Base-by-base conservation (phyloP, 768 basidiomycete species). In the Amanita pseudoporphyria region DNA sequence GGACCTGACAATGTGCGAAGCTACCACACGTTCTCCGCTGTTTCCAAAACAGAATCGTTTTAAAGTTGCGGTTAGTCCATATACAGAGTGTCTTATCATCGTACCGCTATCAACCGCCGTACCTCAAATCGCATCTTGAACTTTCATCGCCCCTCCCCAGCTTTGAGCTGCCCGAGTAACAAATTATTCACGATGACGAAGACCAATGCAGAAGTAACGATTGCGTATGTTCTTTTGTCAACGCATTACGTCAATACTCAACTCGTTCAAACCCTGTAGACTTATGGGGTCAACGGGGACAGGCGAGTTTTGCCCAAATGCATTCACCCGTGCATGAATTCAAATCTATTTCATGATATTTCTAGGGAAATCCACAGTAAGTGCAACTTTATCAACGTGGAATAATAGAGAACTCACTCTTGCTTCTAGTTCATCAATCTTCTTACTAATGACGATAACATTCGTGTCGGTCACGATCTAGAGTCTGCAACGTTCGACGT, bases 371-470 rank as follows among this genome's bases (percentile, higher is more conserved):
- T 19, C 21, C 3, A 40, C 21, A 9, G 36, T 38, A 9, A 18
- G 36, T n/a, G 10, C 16, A 10, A 18, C 19, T 38, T 5, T 3
- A 38, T 19, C 19, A n/a, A 38, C 19, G 36, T 3, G 12, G 36
- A 38, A 10, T 3, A 19, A 38, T 18, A 16, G n/a, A 19, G 19
- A n/a, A 10, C 12, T 10, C 16, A 5, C 6, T 1, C 16, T 18
- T 38, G 7, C 36, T n/a, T n/a, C n/a, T n/a, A 71, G 73, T 71
- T 74, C 40, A 71, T 71, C 55, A 72, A 73, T 48, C 57, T 62
- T 24, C 45, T 54, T 7, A 64, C 62, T 32, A 69, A 67, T 47
- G 68, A 65, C 31, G 64, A 69, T 16, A 50, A 56, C 44, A 47
- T 72, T 28, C 54, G n/a, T n/a, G n/a, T n/a, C n/a, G n/a, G n/a